Conservation (phyloP, 805 yeast genomes). For the Spencermartinsiella europaea region DNA sequence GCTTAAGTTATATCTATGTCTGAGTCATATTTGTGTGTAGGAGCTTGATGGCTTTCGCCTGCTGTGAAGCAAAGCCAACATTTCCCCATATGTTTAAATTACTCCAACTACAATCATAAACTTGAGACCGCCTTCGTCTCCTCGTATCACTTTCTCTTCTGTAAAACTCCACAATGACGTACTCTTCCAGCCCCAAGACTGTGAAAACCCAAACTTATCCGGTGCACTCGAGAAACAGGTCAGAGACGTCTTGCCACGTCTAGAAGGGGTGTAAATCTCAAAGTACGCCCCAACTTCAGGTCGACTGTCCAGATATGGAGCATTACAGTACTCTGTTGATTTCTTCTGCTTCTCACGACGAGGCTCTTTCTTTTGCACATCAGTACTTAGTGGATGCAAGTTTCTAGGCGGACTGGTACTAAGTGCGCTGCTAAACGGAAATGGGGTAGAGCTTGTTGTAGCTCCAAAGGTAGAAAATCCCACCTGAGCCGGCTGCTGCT, state of each 20-base stretch:
- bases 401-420: no score
- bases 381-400: neutral
- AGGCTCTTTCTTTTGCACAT: neutral
- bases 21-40: no score
- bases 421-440: neutral
- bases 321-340: neutral
- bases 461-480: neutral
- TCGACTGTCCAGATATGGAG: constrained; percentile 43
- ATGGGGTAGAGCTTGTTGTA: neutral
- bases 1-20: no score
- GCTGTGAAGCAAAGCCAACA: no score
- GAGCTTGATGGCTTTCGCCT: no score
- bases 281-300: constrained; percentile 44
- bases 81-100: no score
- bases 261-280: constrained; percentile 50
- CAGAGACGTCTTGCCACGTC: constrained; percentile 40
- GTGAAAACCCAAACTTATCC: constrained; percentile 46
- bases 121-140: constrained; percentile 41
- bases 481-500: neutral
- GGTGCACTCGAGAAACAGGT: constrained; percentile 56
- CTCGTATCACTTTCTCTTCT: constrained; percentile 36
- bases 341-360: neutral
- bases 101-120: constrained; percentile 48
- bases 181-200: constrained; percentile 62
- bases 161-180: constrained; percentile 48